phyloP scores from a whole-genome alignment of 305 asterid genomes.

The Withania somnifera region DNA sequence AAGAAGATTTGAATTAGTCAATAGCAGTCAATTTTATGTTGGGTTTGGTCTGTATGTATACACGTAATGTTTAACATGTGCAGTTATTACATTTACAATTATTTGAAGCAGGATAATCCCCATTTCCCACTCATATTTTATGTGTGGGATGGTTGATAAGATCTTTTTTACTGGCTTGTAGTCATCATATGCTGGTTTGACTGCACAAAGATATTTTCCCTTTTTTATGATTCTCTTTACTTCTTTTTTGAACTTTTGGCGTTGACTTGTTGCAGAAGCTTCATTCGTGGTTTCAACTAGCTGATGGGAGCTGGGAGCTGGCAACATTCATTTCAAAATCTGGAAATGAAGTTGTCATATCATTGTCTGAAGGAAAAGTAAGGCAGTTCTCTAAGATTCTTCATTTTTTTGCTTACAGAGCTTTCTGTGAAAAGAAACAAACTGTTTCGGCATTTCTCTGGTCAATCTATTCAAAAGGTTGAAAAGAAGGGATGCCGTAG shows the following conservation, averaged over 20 bases:
- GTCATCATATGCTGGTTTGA: conserved; percentile 1
- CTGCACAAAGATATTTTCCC: neutral
- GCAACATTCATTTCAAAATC: conserved; percentile 58
- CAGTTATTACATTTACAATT: neutral
- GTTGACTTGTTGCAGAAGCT: conserved; percentile 49
- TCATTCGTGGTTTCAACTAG: conserved; percentile 82
- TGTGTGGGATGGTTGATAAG: neutral
- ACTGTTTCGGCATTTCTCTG: neutral
- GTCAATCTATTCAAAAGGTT: neutral
- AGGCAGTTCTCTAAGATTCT: conserved; percentile 11
- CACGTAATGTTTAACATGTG: neutral
- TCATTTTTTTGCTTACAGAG: neutral
- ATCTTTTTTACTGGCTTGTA: neutral
- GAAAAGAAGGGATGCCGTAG: neutral
- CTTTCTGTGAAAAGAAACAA: neutral
- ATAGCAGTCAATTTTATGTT: neutral
- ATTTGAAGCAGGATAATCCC: neutral
- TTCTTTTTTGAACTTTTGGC: conserved; percentile 3
- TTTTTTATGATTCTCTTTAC: conserved; percentile 6
- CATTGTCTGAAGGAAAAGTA: conserved; percentile 77
- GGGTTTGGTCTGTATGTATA: neutral
- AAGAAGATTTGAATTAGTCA: neutral
- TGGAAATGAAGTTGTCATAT: conserved; percentile 61
- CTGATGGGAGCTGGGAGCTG: conserved; percentile 97
- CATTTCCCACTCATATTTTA: neutral